Base-by-base conservation (phyloP, 129 eudicot genomes). In the Tagetes erecta region DNA sequence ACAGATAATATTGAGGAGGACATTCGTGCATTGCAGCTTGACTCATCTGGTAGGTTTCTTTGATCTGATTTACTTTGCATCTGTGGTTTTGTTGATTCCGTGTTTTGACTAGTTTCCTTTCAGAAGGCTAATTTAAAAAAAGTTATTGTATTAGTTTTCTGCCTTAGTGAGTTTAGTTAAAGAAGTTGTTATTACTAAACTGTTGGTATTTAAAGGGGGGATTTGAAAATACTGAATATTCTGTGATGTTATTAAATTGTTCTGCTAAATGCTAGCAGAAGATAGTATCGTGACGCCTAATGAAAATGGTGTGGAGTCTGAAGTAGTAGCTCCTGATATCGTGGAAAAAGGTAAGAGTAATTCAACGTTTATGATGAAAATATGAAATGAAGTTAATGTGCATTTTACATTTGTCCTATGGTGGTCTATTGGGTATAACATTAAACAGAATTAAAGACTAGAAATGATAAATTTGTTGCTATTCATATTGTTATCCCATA, bases 21-120 rank as follows among this genome's bases (percentile, higher is more conserved):
- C 33, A 87, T 93, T 74, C 87, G 88, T 59, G 98, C 86, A 1
- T 65, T 93, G 95, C 98, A 90, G 81, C 96, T 93, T 11, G 98
- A 93, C 80, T 90, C 96, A 71, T 62, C 96, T 75, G 95, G 96
- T 92, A 82, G 59, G 40, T 33, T 20, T 68, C 34, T 13, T 47
- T 50, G 47, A 35, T 75, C 70, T 46, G 14, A 11, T 62, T 62
- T 46, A 64, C 35, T 56, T 8, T 8, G 3, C 56, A 72, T 59
- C 55, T 13, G 46, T 10, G 47, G 27, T 33, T 52, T 65, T 42
- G 30, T 64, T 37, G 55, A 20, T 64, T 75, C 6, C 63, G 38
- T 57, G 27, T 20, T 20, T 20, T 20, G 27, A 20, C 27, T 20
- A 57, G 37, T 2, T 20, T 30, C 3, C 31, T 11, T 8, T 9